Base-by-base conservation (phyloP, 2,329 filamentous ascomycete genomes). In the Fusarium phyllophilum region DNA sequence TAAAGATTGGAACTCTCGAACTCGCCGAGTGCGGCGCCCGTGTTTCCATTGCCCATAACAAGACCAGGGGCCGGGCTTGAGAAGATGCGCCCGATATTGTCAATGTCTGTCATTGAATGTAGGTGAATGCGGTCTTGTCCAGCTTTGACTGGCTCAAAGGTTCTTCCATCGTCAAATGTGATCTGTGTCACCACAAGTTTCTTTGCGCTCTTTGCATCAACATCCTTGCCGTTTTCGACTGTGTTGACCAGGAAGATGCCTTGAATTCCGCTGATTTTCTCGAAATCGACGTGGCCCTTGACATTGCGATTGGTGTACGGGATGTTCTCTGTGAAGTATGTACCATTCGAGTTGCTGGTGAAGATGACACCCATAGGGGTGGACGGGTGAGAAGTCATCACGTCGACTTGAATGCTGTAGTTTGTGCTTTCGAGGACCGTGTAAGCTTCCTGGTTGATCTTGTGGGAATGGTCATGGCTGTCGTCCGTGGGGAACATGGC, bases 381-480 rank as follows among this genome's bases (percentile, higher is more conserved):
- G 3, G 87, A 88, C 18, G 88, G 88, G 49, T 85, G 86, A 44
- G 86, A 86, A 3, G 92, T 94, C 88, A 96, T 92, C 72, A 98
- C 95, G 82, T 98, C 95, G 62, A 99, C 91, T 83, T 98, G 96
- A 77, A 99, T 95, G 85, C 96, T 98, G 85, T 99, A 98, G 80
- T 97, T 96, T 46, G 96, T 98, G 78, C 95, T 96, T 83, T 98
- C 96, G 45, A 99, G 88, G 54, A 99, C 89, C 0, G 96, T 99
- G 82, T 98, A 99, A 6, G 94, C 94, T 80, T 96, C 90, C 80
- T 97, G 93, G 70, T 94, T 89, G 78, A 95, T 83, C 55, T 79
- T 82, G 67, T 86, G 84, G 46, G 87, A 94, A 81, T 97, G 95
- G 69, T 94, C 92, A 70, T 86, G 84, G 49, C 85, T 93, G 81